phyloP scores from a whole-genome alignment of 306 rosid genomes.

The Dalbergia cultrata region DNA sequence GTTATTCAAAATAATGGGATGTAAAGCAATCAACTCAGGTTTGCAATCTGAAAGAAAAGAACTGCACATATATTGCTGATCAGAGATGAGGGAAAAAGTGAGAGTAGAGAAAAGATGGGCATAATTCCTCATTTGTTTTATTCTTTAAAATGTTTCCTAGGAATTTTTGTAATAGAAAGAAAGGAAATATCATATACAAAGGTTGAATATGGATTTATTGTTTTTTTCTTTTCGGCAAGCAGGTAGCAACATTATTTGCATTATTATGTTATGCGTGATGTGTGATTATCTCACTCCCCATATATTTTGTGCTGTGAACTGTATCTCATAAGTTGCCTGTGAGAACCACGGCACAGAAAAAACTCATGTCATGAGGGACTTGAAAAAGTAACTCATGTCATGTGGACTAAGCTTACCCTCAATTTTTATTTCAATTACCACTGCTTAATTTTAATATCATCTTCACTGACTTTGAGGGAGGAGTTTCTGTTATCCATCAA shows the following conservation, averaged over 20 bases:
- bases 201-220: slow-evolving; percentile 16
- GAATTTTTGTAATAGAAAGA: slow-evolving; percentile 9
- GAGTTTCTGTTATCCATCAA: too few relatives aligned
- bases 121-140: neutral
- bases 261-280: slow-evolving; percentile 25
- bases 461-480: too few relatives aligned
- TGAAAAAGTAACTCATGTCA: too few relatives aligned
- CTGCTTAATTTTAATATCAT: too few relatives aligned
- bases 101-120: neutral
- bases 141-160: slow-evolving; percentile 18
- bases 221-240: slow-evolving; percentile 4
- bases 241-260: slow-evolving; percentile 1
- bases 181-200: neutral
- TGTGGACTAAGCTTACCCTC: too few relatives aligned
- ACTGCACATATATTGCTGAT: neutral
- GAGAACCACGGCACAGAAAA: slow-evolving; percentile 5
- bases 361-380: too few relatives aligned
- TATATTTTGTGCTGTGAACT: slow-evolving; percentile 21
- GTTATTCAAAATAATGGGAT: slow-evolving; percentile 23
- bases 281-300: neutral
- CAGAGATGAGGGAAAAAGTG: neutral
- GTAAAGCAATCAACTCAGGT: slow-evolving; percentile 17
- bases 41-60: slow-evolving; percentile 33
- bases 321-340: neutral
- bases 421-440: too few relatives aligned